Evolutionary conservation across 202 grass and related monocot genomes (phyloP).

Genomic region (Setaria viridis): DNA sequence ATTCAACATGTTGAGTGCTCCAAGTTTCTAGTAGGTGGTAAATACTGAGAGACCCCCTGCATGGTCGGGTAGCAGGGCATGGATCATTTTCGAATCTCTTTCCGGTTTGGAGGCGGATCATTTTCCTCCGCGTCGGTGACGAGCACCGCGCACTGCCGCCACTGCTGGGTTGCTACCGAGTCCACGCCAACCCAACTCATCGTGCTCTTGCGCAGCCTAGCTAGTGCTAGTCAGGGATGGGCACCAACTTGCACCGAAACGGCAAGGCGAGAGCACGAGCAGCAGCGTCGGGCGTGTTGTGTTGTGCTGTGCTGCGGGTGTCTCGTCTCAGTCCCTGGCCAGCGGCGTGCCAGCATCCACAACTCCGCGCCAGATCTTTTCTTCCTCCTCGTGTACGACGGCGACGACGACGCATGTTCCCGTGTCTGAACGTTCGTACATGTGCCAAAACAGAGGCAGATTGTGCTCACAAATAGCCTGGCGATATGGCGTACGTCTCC

Average conservation of each 20-base stretch:
- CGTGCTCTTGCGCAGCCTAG: background rate
- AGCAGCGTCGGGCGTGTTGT: too few relatives aligned
- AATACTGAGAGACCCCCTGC: too few relatives aligned
- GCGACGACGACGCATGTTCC: background rate
- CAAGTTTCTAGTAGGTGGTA: too few relatives aligned
- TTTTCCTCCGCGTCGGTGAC: conserved; percentile 10
- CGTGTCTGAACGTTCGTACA: too few relatives aligned
- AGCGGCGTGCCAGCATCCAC: too few relatives aligned
- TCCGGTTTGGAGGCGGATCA: background rate
- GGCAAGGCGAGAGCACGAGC: background rate
- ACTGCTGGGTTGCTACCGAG: background rate
- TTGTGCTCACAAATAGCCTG: too few relatives aligned
- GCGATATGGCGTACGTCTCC: too few relatives aligned
- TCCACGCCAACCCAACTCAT: background rate
- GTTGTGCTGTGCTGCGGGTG: too few relatives aligned
- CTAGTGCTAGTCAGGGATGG: background rate
- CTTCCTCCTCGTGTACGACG: too few relatives aligned
- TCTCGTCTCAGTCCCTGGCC: too few relatives aligned
- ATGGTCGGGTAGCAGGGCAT: background rate
- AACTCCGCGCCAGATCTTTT: too few relatives aligned
- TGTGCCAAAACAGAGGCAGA: too few relatives aligned
- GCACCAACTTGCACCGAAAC: conserved; percentile 21
- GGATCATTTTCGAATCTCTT: background rate
- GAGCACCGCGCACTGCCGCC: background rate
- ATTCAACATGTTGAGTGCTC: background rate